Evolutionary conservation across 768 basidiomycete genomes (phyloP).

Genomic region (Cystobasidium ongulense): DNA sequence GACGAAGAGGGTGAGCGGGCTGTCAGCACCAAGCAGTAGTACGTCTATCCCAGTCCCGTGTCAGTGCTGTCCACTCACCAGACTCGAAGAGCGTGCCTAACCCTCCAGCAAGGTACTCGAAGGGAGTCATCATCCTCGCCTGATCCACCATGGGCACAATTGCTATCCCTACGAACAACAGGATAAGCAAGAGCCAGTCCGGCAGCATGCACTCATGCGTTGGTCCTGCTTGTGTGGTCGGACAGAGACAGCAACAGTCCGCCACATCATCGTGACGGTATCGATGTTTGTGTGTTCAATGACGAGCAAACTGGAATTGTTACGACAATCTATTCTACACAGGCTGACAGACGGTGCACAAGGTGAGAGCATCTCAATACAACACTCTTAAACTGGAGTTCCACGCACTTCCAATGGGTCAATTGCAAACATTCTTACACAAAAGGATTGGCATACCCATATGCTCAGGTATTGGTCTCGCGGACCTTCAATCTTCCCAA

Average conservation of each 20-base stretch:
- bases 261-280: neutral
- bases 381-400: no score
- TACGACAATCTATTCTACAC: neutral
- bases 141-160: conserved; percentile 5
- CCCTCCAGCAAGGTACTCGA: conserved; percentile 8
- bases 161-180: conserved; percentile 22
- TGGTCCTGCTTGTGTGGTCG: neutral
- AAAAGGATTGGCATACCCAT: no score
- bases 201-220: conserved; percentile 1
- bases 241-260: neutral
- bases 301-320: neutral
- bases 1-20: neutral
- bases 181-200: conserved; percentile 28
- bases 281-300: neutral
- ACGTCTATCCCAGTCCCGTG: neutral
- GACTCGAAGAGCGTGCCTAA: conserved; percentile 1
- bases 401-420: no score
- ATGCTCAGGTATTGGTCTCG: no score
- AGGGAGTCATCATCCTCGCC: conserved; percentile 14
- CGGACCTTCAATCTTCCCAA: neutral
- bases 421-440: no score
- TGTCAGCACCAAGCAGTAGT: neutral
- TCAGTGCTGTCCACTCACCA: neutral
- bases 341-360: neutral
- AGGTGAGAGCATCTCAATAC: neutral